Percentiles rank a stretch among this genome's conserved stretches.
phyloP scores from a whole-genome alignment of 495 filamentous ascomycete species.

The Mytilinidion resinicola region DNA sequence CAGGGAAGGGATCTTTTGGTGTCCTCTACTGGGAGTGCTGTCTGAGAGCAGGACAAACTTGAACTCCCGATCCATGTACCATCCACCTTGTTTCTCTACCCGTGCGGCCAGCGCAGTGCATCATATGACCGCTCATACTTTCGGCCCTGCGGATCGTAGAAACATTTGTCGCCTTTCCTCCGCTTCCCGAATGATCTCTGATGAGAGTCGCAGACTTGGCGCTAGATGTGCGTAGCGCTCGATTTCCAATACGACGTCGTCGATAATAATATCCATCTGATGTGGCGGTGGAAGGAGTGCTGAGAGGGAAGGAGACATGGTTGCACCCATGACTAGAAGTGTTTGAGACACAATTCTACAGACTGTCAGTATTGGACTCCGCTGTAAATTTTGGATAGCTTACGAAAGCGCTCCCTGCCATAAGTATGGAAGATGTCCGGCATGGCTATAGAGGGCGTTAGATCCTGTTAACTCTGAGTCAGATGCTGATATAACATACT shows the following conservation, averaged over 20 bases:
- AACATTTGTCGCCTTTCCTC: slow-evolving; percentile 56
- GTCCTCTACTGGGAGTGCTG: too few relatives aligned
- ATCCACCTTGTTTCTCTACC: too few relatives aligned
- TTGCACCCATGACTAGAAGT: slow-evolving; percentile 74
- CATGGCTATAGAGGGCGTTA: slow-evolving; percentile 40
- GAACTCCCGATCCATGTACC: too few relatives aligned
- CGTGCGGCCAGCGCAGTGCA: too few relatives aligned
- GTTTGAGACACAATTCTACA: slow-evolving; percentile 64
- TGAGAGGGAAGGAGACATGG: slow-evolving; percentile 68
- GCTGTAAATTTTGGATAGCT: slow-evolving; percentile 2
- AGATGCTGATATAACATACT: slow-evolving; percentile 24
- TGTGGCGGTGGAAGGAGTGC: slow-evolving; percentile 57
- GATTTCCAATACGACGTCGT: slow-evolving; percentile 64
- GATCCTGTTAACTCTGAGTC: too few relatives aligned
- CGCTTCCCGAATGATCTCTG: slow-evolving; percentile 73
- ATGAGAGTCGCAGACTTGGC: slow-evolving; percentile 63
- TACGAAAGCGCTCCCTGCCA: slow-evolving; percentile 74
- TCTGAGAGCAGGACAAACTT: too few relatives aligned
- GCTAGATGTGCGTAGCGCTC: slow-evolving; percentile 67
- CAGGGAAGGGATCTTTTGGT: too few relatives aligned
- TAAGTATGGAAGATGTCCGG: slow-evolving; percentile 79
- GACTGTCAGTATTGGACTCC: not conserved
- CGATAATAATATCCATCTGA: slow-evolving; percentile 66
- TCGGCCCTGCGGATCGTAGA: slow-evolving; percentile 34
- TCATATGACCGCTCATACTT: slow-evolving; percentile 8